Evolutionary conservation across 2,329 filamentous ascomycete genomes (phyloP).

Genomic region (Epichloe aotearoae): DNA sequence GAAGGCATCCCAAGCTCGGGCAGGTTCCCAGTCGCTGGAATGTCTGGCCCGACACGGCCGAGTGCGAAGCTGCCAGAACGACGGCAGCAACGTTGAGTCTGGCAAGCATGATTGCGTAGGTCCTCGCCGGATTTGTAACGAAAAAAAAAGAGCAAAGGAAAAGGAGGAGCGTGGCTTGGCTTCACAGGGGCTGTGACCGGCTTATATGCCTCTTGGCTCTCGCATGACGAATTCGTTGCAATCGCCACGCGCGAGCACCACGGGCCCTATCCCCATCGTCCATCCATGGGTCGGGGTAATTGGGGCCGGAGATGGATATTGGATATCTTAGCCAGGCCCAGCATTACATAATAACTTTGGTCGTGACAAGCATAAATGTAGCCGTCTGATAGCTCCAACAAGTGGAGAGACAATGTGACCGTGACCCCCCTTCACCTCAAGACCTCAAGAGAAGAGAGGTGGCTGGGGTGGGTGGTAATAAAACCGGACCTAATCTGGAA

Average conservation of each 20-base stretch:
- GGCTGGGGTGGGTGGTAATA: too few species aligned
- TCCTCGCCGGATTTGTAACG: neutral
- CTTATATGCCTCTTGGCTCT: slow-evolving; percentile 2
- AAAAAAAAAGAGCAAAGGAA: neutral
- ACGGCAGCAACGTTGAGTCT: slow-evolving; percentile 23
- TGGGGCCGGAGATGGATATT: neutral
- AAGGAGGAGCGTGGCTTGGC: neutral
- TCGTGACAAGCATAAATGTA: neutral
- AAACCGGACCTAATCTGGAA: too few species aligned
- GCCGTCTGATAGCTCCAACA: neutral
- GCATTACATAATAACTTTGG: neutral
- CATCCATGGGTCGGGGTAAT: too few species aligned
- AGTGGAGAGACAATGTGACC: slow-evolving; percentile 2
- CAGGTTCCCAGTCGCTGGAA: slow-evolving; percentile 47
- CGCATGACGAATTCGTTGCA: neutral
- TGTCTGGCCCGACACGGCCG: slow-evolving; percentile 39
- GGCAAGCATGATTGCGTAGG: slow-evolving; percentile 17
- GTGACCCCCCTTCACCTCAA: slow-evolving; percentile 3
- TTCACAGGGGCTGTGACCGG: neutral
- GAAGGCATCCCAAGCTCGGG: slow-evolving; percentile 43
- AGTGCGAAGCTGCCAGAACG: slow-evolving; percentile 21
- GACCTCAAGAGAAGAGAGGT: neutral
- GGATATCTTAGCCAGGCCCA: neutral
- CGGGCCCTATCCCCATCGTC: neutral
- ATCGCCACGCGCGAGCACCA: neutral